Percentiles rank a stretch among this genome's conserved stretches.
These are phyloP conservation scores for Podila verticillata DNA, from an alignment of 192 early-diverging fungal genomes.

Conservation along the genomic window DNA sequence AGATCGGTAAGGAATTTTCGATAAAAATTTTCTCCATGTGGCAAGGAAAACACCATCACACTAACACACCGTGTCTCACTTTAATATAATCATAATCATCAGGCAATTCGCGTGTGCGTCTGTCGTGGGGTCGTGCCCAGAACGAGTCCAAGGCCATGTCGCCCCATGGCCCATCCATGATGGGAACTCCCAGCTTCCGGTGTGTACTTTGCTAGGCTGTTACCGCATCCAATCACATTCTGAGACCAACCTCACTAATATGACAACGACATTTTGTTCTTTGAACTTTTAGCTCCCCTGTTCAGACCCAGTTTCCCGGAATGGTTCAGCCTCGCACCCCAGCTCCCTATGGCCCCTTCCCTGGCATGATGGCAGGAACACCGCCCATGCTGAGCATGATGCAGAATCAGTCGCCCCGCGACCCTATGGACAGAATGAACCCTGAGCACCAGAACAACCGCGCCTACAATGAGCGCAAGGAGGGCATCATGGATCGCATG, in stretches of 20 bases:
- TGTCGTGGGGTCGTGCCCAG: slow-evolving; percentile 70
- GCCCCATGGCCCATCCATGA: slow-evolving; percentile 33
- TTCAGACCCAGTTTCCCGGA: slow-evolving; percentile 28
- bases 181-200: slow-evolving; percentile 33
- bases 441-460: slow-evolving; percentile 35
- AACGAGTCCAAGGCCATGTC: slow-evolving; percentile 54
- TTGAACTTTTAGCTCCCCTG: slow-evolving; percentile 20
- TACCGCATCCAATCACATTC: too few species aligned
- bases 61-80: neutral
- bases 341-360: slow-evolving; percentile 29
- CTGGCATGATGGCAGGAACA: slow-evolving; percentile 40
- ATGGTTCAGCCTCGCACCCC: slow-evolving; percentile 27
- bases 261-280: neutral
- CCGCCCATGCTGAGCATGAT: slow-evolving; percentile 41
- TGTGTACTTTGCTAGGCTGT: neutral
- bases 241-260: neutral
- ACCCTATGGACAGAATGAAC: slow-evolving; percentile 42
- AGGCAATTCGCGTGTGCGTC: slow-evolving; percentile 62
- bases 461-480: slow-evolving; percentile 42
- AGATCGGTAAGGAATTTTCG: slow-evolving; percentile 66
- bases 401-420: slow-evolving; percentile 29
- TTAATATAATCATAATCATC: neutral
- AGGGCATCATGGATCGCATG: slow-evolving; percentile 53
- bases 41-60: neutral
- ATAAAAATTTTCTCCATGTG: neutral